Evolutionary conservation across 2,329 filamentous ascomycete genomes (phyloP).

Genomic region (Ascocoryne sarcoides): DNA sequence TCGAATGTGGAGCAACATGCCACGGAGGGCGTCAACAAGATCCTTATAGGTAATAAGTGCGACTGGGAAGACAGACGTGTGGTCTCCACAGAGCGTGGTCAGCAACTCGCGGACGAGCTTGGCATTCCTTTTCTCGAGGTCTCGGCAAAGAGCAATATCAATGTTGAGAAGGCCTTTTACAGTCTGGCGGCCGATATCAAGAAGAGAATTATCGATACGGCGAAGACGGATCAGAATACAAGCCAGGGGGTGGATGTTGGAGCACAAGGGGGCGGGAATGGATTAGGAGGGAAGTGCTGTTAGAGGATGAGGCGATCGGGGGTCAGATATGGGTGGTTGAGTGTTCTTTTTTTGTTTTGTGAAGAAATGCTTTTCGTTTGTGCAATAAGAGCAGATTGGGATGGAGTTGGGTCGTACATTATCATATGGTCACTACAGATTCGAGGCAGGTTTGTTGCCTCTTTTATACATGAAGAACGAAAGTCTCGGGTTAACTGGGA

Average conservation of each 20-base stretch:
- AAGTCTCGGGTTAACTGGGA: too few relatives aligned
- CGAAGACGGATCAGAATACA: conserved; percentile 61
- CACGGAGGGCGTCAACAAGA: conserved; percentile 98
- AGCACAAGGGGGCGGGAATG: conserved; percentile 43
- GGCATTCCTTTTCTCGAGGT: conserved; percentile 98
- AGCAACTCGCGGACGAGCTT: conserved; percentile 88
- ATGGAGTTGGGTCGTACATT: conserved; percentile 29
- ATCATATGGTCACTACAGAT: conserved; percentile 25
- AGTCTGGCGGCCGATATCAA: conserved; percentile 94
- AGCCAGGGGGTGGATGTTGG: conserved; percentile 59
- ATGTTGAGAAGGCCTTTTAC: conserved; percentile 98
- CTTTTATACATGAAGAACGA: too few relatives aligned
- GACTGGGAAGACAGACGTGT: conserved; percentile 99
- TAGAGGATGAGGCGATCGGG: conserved; percentile 35
- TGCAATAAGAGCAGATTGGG: conserved; percentile 25
- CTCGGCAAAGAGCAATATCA: conserved; percentile 98
- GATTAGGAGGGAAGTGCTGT: conserved; percentile 66
- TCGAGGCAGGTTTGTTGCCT: conserved; percentile 19
- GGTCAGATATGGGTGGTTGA: background rate
- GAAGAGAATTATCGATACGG: conserved; percentile 91
- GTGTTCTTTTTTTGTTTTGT: background rate
- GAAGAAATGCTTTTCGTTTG: conserved; percentile 17
- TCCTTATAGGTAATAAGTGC: conserved; percentile 98
- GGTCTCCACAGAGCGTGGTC: conserved; percentile 85
- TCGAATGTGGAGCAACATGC: conserved; percentile 99